A percentile compares a stretch with the other conserved stretches of the same genome.
Evolutionary conservation across 257 asterid species (phyloP).

Genomic region (Verbena officinalis): DNA sequence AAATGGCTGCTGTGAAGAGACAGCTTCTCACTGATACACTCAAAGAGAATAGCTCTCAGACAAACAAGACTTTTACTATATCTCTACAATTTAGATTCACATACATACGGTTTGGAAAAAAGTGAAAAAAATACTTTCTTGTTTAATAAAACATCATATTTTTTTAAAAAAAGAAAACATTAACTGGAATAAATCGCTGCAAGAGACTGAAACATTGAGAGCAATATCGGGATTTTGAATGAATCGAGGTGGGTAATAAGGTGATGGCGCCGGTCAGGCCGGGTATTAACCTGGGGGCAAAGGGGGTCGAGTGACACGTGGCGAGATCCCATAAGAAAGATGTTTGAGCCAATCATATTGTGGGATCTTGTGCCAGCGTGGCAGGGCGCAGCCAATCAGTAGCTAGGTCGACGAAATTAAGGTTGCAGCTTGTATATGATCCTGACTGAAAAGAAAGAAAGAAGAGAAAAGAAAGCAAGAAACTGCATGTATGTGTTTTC

Average conservation of each 20-base stretch:
- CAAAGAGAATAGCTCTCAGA: conserved; percentile 32
- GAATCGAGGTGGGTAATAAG: conserved; percentile 64
- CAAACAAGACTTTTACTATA: conserved; percentile 50
- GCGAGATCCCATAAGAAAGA: conserved; percentile 26
- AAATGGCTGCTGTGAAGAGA: conserved; percentile 54
- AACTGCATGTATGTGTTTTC: conserved; percentile 44
- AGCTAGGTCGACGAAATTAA: conserved; percentile 85
- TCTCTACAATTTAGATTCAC: conserved; percentile 13
- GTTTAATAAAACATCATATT: conserved; percentile 14
- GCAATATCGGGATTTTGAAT: conserved; percentile 80
- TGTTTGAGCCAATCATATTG: conserved; percentile 64
- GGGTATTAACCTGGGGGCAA: conserved; percentile 51
- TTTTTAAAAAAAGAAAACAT: not conserved
- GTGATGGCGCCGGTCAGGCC: not conserved
- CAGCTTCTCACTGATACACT: conserved; percentile 42
- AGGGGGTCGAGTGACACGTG: conserved; percentile 36
- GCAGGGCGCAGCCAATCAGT: conserved; percentile 67
- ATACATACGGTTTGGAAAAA: not conserved
- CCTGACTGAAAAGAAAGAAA: conserved; percentile 36
- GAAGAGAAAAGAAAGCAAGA: no score
- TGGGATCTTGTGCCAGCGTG: conserved; percentile 81
- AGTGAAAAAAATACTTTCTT: not conserved
- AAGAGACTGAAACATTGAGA: conserved; percentile 30
- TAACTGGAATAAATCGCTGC: conserved; percentile 9
- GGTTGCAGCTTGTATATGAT: conserved; percentile 47